phyloP scores from a whole-genome alignment of 192 early-diverging fungal genomes.

The Gryganskiella cystojenkinii region DNA sequence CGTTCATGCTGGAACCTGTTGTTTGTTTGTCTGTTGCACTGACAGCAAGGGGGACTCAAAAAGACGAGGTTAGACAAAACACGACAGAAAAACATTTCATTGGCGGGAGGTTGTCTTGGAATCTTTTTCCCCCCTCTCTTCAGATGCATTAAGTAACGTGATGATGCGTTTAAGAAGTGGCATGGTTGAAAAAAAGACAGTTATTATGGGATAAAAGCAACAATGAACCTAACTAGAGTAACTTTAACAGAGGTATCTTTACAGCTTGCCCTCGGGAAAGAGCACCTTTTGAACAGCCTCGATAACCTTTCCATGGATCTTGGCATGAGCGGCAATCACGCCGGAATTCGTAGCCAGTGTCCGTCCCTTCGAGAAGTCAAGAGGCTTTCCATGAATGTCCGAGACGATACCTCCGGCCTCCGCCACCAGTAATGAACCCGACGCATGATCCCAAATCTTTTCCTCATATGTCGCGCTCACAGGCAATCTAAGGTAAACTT shows the following conservation, averaged over 20 bases:
- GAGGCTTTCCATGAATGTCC: slow-evolving; percentile 82
- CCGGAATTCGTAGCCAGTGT: slow-evolving; percentile 89
- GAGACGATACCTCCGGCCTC: slow-evolving; percentile 94
- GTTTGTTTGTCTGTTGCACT: too few relatives aligned
- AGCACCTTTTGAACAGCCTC: slow-evolving; percentile 77
- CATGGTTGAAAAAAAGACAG: too few relatives aligned
- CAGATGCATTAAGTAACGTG: too few relatives aligned
- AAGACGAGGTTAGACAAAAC: too few relatives aligned
- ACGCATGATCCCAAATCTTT: slow-evolving; percentile 99
- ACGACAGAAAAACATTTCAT: too few relatives aligned
- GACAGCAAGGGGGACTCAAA: too few relatives aligned
- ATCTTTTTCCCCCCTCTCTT: too few relatives aligned
- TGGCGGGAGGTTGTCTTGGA: too few relatives aligned
- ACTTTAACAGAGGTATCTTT: background rate
- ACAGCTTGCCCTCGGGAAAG: slow-evolving; percentile 50
- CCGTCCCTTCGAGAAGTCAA: slow-evolving; percentile 92
- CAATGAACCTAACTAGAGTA: too few relatives aligned
- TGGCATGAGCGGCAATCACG: slow-evolving; percentile 83
- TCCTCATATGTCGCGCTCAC: slow-evolving; percentile 85
- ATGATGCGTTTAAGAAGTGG: too few relatives aligned
- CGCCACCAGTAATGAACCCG: slow-evolving; percentile 86
- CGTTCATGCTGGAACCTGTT: too few relatives aligned
- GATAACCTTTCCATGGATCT: slow-evolving; percentile 81
- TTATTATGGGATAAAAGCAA: too few relatives aligned
- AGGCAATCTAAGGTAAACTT: slow-evolving; percentile 92